Evolutionary conservation across 805 yeast species (phyloP).

Genomic region (Myxozyma monticola): DNA sequence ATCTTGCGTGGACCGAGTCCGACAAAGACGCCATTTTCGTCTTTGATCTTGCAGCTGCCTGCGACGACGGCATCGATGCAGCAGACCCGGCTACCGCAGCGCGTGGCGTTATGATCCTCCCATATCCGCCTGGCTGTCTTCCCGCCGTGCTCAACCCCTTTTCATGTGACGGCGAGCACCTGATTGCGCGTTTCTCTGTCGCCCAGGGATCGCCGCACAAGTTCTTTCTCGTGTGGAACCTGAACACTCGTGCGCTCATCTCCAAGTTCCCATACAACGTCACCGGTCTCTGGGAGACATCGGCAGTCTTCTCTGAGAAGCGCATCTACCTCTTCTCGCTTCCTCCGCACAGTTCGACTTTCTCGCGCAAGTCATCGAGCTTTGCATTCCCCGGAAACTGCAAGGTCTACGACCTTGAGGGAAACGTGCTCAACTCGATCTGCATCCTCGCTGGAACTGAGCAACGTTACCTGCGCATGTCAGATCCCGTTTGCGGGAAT

Average conservation of each 20-base stretch:
- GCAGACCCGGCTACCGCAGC: not conserved
- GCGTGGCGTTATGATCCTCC: slow-evolving; percentile 7
- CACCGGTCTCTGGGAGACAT: slow-evolving; percentile 31
- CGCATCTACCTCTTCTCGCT: slow-evolving; percentile 27
- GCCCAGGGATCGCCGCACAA: slow-evolving; percentile 28
- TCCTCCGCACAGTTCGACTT: slow-evolving; percentile 19
- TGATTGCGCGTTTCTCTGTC: slow-evolving; percentile 25
- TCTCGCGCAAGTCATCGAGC: slow-evolving; percentile 6
- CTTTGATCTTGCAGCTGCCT: slow-evolving; percentile 15
- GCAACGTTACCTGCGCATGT: slow-evolving; percentile 18
- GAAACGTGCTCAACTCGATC: slow-evolving; percentile 27
- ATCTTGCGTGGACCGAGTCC: slow-evolving; percentile 26
- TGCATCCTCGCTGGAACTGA: slow-evolving; percentile 31
- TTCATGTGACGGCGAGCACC: slow-evolving; percentile 30
- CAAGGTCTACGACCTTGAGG: slow-evolving; percentile 23
- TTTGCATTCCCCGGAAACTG: slow-evolving; percentile 29
- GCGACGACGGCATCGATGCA: not conserved
- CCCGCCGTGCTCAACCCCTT: slow-evolving; percentile 27
- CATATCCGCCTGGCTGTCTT: slow-evolving; percentile 20
- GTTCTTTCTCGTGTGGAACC: slow-evolving; percentile 27
- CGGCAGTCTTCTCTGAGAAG: slow-evolving; percentile 23
- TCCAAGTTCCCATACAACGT: slow-evolving; percentile 27
- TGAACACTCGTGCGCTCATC: slow-evolving; percentile 16
- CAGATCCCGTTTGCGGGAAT: slow-evolving; percentile 16
- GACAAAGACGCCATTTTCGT: slow-evolving; percentile 28